Evolutionary conservation across 495 filamentous ascomycete species (phyloP).

Genomic region (Cryomyces minteri): DNA sequence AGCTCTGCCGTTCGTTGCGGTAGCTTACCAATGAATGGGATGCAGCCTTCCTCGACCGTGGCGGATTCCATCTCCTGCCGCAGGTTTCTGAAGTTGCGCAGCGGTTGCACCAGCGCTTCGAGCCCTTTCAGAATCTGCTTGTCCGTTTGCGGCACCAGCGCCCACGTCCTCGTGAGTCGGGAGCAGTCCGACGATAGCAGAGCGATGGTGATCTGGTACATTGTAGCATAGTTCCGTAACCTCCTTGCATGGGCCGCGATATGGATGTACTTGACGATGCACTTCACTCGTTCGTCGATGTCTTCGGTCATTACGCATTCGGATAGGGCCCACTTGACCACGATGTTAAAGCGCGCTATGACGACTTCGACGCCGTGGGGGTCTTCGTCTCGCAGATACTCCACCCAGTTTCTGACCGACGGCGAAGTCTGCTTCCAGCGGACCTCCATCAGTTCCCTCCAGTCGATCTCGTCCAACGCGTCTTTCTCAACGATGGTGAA

Average conservation of each 20-base stretch:
- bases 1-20: not conserved
- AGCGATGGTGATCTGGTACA: conserved; percentile 87
- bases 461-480: conserved; percentile 88
- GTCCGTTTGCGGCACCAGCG: conserved; percentile 51
- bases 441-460: conserved; percentile 91
- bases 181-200: conserved; percentile 67
- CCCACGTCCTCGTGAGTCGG: conserved; percentile 67
- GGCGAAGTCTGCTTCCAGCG: conserved; percentile 58
- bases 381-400: conserved; percentile 67
- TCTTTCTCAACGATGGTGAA: conserved; percentile 93
- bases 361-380: conserved; percentile 87
- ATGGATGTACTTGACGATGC: conserved; percentile 82
- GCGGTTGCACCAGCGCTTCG: conserved; percentile 69
- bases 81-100: conserved; percentile 79
- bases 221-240: conserved; percentile 88
- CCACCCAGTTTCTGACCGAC: conserved; percentile 68
- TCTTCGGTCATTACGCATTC: conserved; percentile 75
- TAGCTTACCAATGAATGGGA: conserved; percentile 76
- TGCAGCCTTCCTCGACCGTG: conserved; percentile 64
- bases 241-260: conserved; percentile 70
- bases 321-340: conserved; percentile 93
- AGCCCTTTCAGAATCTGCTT: conserved; percentile 57
- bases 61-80: conserved; percentile 80
- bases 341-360: conserved; percentile 87
- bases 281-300: conserved; percentile 63